Conservation (phyloP, 148 eudicot species). For the Rhododendron vialii region DNA sequence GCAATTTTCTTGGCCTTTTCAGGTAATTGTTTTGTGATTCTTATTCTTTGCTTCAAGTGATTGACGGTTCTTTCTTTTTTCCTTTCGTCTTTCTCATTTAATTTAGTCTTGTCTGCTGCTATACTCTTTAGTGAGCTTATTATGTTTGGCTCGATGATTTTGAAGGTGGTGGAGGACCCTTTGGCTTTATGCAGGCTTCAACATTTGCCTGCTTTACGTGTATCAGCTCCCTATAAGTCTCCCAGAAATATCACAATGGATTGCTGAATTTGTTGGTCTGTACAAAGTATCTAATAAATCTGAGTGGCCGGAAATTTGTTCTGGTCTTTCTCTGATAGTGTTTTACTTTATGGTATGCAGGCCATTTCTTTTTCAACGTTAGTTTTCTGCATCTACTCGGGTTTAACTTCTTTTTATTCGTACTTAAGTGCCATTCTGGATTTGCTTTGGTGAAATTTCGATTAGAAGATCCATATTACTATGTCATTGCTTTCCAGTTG, state of each 20-base stretch:
- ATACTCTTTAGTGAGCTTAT: neutral
- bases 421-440: neutral
- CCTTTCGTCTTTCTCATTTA: neutral
- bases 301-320: slow-evolving; percentile 70
- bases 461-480: neutral
- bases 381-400: neutral
- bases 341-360: slow-evolving; percentile 74
- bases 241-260: slow-evolving; percentile 29
- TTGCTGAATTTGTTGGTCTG: slow-evolving; percentile 65
- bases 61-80: neutral
- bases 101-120: slow-evolving; percentile 11
- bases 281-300: slow-evolving; percentile 64
- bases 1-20: slow-evolving; percentile 77
- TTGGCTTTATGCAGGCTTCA: slow-evolving; percentile 73
- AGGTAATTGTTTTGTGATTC: slow-evolving; percentile 17
- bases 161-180: slow-evolving; percentile 96
- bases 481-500: neutral
- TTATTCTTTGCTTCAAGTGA: neutral
- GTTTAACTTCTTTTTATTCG: neutral
- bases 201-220: slow-evolving; percentile 57
- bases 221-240: slow-evolving; percentile 79
- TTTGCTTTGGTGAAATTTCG: neutral
- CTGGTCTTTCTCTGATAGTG: slow-evolving; percentile 62
- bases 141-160: slow-evolving; percentile 4
- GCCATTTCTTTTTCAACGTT: neutral